A percentile compares a stretch with the other conserved stretches of the same genome.
These are phyloP conservation scores for Penicillium cataractarum DNA, from an alignment of 495 filamentous ascomycete genomes.

Conservation along the genomic window DNA sequence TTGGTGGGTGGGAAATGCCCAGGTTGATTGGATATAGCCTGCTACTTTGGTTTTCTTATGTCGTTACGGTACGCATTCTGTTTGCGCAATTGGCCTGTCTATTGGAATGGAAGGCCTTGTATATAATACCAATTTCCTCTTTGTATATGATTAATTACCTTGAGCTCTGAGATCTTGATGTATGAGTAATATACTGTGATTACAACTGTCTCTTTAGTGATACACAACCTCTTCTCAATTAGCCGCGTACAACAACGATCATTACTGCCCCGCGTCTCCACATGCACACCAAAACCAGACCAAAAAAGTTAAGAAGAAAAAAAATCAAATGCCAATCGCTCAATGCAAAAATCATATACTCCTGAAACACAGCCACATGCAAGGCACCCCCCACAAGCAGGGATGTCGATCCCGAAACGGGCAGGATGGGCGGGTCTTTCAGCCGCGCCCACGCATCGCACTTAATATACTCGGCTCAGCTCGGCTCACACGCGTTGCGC, in stretches of 20 bases:
- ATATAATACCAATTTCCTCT: conserved; percentile 7
- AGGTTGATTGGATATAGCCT: neutral
- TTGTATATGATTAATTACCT: too few species aligned
- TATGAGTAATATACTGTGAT: neutral
- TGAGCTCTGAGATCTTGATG: neutral
- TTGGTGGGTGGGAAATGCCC: neutral
- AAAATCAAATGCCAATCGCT: conserved; percentile 9
- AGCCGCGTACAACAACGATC: too few species aligned
- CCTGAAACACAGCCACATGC: conserved; percentile 9
- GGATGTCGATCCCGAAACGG: conserved; percentile 1
- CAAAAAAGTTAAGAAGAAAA: neutral
- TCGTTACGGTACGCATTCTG: neutral
- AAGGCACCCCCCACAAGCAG: neutral
- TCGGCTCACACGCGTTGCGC: neutral
- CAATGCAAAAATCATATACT: conserved; percentile 9
- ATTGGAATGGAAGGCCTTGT: neutral
- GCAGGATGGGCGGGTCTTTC: neutral
- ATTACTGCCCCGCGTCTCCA: neutral
- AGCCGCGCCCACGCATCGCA: neutral
- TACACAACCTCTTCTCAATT: neutral
- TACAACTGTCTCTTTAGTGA: too few species aligned
- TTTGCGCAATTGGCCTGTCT: neutral
- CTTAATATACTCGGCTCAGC: conserved; percentile 1
- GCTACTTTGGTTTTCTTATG: neutral
- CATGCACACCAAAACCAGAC: neutral